phyloP scores from a whole-genome alignment of 106 monocot species.

The Ottelia alismoides region DNA sequence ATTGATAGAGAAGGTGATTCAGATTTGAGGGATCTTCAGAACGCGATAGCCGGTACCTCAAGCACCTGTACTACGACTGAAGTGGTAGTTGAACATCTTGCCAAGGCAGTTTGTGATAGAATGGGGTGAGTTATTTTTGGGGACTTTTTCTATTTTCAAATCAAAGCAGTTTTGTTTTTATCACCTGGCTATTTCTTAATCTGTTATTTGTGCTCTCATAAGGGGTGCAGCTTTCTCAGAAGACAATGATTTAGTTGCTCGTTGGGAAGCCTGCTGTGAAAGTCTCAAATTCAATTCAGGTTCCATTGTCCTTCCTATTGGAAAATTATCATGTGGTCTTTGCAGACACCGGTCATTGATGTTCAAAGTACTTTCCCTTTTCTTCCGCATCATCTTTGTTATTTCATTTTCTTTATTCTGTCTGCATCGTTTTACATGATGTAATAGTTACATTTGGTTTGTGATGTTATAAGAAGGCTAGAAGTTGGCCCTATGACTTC shows the following conservation, averaged over 20 bases:
- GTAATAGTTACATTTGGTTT: background rate
- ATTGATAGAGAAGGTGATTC: constrained; percentile 55
- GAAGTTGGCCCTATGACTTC: no score
- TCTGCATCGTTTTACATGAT: background rate
- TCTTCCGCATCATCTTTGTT: background rate
- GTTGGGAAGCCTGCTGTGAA: constrained; percentile 51
- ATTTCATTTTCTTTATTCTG: background rate
- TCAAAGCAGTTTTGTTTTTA: constrained; percentile 9
- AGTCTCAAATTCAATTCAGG: constrained; percentile 29
- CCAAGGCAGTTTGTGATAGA: constrained; percentile 58
- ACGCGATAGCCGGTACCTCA: constrained; percentile 34
- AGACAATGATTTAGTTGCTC: constrained; percentile 38
- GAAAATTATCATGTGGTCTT: constrained; percentile 71
- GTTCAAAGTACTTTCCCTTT: constrained; percentile 53
- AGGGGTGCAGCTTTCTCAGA: constrained; percentile 69
- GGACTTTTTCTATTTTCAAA: background rate
- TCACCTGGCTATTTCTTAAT: no score
- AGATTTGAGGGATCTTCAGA: constrained; percentile 51
- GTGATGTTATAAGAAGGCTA: no score
- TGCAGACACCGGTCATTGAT: constrained; percentile 84
- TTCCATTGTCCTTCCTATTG: constrained; percentile 63
- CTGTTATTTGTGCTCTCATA: no score
- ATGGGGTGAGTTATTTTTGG: constrained; percentile 97
- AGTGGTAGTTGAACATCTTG: constrained; percentile 78
- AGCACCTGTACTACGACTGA: constrained; percentile 33